These are phyloP conservation scores for Metschnikowia colocasiae DNA, from an alignment of 805 yeast species.

Conservation along the genomic window DNA sequence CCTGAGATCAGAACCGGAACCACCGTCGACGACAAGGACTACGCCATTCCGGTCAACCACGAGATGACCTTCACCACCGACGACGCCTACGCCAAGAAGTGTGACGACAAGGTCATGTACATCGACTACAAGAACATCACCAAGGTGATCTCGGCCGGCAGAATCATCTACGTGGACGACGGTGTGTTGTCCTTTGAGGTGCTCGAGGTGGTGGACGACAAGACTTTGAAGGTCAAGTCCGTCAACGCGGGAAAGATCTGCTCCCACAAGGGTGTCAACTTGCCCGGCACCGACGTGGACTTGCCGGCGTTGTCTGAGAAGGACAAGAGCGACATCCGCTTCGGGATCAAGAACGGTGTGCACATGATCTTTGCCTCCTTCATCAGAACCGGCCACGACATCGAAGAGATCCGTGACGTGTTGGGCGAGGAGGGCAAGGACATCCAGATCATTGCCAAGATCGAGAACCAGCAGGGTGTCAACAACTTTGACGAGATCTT, in stretches of 20 bases:
- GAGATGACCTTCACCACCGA: conserved; percentile 94
- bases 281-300: conserved; percentile 98
- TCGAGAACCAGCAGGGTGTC: conserved; percentile 99
- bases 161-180: conserved; percentile 91
- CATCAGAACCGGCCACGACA: conserved; percentile 92
- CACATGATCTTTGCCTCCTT: conserved; percentile 99
- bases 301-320: conserved; percentile 97
- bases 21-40: conserved; percentile 76
- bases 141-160: conserved; percentile 85
- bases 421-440: conserved; percentile 96
- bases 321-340: conserved; percentile 86
- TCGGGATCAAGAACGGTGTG: conserved; percentile 96
- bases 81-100: conserved; percentile 64
- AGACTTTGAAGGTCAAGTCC: conserved; percentile 81
- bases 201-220: conserved; percentile 70
- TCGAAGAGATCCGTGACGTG: conserved; percentile 84
- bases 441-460: conserved; percentile 94
- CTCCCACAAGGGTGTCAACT: conserved; percentile 98
- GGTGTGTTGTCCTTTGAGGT: conserved; percentile 97
- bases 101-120: conserved; percentile 80
- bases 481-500: conserved; percentile 98
- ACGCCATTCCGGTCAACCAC: conserved; percentile 78
- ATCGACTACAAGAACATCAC: conserved; percentile 95
- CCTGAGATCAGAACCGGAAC: conserved; percentile 99
- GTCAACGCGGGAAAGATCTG: conserved; percentile 93